Evolutionary conservation across 257 asterid species (phyloP).

Genomic region (Solanum pimpinellifolium): DNA sequence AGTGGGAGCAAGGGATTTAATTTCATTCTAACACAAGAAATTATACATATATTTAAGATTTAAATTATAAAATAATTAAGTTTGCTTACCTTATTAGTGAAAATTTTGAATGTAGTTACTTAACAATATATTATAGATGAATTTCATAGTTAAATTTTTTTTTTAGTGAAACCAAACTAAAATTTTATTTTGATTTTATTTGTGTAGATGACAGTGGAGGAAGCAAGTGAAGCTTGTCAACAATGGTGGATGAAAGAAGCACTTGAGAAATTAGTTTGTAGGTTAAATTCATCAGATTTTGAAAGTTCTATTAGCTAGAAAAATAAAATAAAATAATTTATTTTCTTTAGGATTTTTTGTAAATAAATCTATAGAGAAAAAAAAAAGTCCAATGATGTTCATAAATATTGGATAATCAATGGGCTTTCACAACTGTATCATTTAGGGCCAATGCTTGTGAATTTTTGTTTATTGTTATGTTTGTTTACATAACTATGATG

Average conservation of each 20-base stretch:
- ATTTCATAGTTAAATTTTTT: not conserved
- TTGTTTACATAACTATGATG: not conserved
- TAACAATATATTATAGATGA: not conserved
- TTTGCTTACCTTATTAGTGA: too few species aligned
- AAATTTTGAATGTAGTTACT: too few species aligned
- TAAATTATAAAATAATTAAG: too few species aligned
- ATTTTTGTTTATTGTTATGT: not conserved
- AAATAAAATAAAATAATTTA: not conserved
- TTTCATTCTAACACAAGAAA: too few species aligned
- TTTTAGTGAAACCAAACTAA: not conserved
- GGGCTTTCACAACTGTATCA: not conserved
- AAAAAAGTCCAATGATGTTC: not conserved
- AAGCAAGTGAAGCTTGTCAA: slow-evolving; percentile 59
- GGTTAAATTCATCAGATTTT: slow-evolving; percentile 19
- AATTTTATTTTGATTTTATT: not conserved
- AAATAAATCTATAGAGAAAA: not conserved
- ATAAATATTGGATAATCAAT: not conserved
- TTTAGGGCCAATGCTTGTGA: not conserved
- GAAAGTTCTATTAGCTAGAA: not conserved
- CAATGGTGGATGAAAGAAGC: slow-evolving; percentile 94
- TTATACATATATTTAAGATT: too few species aligned
- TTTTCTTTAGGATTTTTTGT: not conserved
- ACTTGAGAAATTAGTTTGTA: slow-evolving; percentile 39
- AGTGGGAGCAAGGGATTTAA: too few species aligned
- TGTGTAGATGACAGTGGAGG: slow-evolving; percentile 48